These are phyloP conservation scores for Mesostigma viride DNA, from an alignment of 139 green algal genomes.

Conservation along the genomic window DNA sequence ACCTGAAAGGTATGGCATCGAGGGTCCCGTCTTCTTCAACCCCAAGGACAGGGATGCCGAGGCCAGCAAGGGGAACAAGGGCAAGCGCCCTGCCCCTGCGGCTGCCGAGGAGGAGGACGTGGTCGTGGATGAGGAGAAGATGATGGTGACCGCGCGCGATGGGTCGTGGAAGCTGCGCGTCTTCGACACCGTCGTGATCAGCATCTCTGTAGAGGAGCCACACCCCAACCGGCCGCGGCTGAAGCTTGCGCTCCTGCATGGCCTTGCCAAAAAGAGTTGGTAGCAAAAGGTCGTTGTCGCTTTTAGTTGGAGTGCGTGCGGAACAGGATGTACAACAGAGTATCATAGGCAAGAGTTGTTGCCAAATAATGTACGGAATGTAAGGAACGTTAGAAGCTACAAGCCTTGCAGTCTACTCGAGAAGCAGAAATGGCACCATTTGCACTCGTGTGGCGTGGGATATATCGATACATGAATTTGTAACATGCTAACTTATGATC, in stretches of 20 bases:
- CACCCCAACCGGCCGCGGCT: constrained; percentile 27
- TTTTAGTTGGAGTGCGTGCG: no score
- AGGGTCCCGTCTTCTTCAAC: constrained; percentile 65
- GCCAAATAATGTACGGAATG: no score
- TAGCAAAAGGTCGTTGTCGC: no score
- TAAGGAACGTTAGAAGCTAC: no score
- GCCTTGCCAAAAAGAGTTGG: no score
- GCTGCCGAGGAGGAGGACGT: constrained; percentile 21
- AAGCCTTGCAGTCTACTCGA: no score
- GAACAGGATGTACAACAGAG: no score
- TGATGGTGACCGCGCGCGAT: constrained; percentile 25
- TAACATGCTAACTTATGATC: no score
- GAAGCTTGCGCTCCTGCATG: constrained; percentile 14
- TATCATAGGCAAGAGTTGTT: no score
- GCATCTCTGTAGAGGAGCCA: constrained; percentile 30
- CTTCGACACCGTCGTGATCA: constrained; percentile 31
- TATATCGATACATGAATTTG: no score
- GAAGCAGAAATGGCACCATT: no score
- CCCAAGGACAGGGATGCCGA: constrained; percentile 6
- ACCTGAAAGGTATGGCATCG: constrained; percentile 74
- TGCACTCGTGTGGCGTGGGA: no score
- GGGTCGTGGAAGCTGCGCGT: constrained; percentile 16
- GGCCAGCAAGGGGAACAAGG: constrained; percentile 6
- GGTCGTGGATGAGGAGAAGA: constrained; percentile 53
- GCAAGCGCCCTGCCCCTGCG: neutral